Base-by-base conservation (phyloP, 768 basidiomycete genomes). In the Amanita pseudoporphyria region DNA sequence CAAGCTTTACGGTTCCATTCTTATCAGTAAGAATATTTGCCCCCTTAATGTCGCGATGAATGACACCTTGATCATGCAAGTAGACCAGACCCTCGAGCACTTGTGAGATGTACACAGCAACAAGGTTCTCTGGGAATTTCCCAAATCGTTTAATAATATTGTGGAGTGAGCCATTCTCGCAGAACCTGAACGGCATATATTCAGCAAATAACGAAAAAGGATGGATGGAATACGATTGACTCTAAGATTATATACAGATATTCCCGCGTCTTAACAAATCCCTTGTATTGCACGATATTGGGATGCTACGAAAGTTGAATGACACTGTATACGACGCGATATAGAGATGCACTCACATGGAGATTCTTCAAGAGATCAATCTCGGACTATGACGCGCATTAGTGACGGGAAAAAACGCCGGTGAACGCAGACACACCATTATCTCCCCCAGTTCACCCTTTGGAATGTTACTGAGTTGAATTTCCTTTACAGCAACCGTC, bases 261-360 rank as follows among this genome's bases (percentile, higher is more conserved):
- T 59, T 96, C 90, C 49, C 83, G 81, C 45, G 92, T 94, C 69
- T 93, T 92, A 62, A 92, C 90, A 59, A 95, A 98, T 10, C 96
- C 96, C 60, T 95, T 94, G 71, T 99, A 99, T 68, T 99, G 95
- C 62, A 98, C 96, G 62, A 99, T 98, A 64, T 98, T 98, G 36
- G 84, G 74, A 63, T 98, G 92, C 93, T 95, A 64, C 44, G 32
- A 35, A 51, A 48, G 31, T 30, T 41, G 37, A 48, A 30, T 22
- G 36, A 47, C 28, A 40, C 26, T 5, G 19, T 41, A 9, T 24
- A 14, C 46, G 50, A 50, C 31, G 55, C 53, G 33, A 42, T 41
- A 49, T 46, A 32, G 43, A 32, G 50, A 40, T 18, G 43, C 45
- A 62, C 77, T 60, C 66, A 94, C 93, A 57, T 95, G 88, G 53